Conservation (phyloP, 140 eudicot species). For the Oenanthe javanica region DNA sequence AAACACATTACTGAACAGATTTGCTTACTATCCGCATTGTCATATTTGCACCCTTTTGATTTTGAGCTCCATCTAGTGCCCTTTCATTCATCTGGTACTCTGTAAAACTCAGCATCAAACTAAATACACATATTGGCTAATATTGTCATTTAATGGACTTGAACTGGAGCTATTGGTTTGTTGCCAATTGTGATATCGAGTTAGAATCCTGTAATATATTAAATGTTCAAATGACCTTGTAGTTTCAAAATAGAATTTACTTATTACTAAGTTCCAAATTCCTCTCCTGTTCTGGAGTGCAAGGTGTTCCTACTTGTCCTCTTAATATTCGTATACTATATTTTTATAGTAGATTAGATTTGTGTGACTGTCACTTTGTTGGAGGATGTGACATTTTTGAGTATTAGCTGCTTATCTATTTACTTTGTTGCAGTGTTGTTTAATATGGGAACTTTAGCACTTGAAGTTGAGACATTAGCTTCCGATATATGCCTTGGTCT, state of each 20-base stretch:
- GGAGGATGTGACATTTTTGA: neutral
- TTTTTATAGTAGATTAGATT: neutral
- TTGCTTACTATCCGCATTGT: neutral
- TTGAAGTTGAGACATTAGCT: slow-evolving; percentile 31
- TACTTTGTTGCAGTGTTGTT: slow-evolving; percentile 23
- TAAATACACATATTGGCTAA: neutral
- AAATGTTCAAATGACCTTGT: neutral
- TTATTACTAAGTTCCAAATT: neutral
- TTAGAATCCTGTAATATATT: neutral
- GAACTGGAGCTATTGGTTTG: neutral
- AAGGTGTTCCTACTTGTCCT: neutral
- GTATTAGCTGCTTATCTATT: neutral
- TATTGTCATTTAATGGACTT: neutral
- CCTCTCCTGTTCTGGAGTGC: neutral
- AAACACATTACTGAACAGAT: neutral
- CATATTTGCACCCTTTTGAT: neutral
- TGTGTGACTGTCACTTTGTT: neutral
- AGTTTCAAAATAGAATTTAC: neutral
- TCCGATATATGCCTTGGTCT: slow-evolving; percentile 34
- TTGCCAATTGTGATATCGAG: neutral
- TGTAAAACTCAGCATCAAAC: neutral
- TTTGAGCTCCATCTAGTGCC: neutral
- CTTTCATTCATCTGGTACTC: neutral
- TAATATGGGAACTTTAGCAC: slow-evolving; percentile 48
- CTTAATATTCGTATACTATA: neutral